phyloP scores from a whole-genome alignment of 805 yeast species.

The Schwanniomyces vanrijiae region DNA sequence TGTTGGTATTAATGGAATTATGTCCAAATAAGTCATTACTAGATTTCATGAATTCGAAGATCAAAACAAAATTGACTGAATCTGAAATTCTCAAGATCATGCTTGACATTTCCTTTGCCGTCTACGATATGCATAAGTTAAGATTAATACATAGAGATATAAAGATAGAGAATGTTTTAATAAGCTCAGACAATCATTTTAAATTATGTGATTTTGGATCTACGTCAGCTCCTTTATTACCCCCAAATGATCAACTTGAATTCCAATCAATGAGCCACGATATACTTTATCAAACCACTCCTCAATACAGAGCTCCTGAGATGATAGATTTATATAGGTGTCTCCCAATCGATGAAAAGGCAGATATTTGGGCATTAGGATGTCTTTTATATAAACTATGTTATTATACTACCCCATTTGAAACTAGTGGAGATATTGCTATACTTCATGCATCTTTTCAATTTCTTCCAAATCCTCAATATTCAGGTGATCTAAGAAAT shows the following conservation, averaged over 20 bases:
- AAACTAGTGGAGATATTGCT: conserved; percentile 81
- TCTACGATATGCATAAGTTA: conserved; percentile 80
- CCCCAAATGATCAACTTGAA: conserved; percentile 75
- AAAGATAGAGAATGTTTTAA: conserved; percentile 90
- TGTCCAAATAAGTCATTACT: conserved; percentile 85
- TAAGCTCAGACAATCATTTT: conserved; percentile 66
- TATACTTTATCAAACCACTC: conserved; percentile 87
- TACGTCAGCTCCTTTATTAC: conserved; percentile 62
- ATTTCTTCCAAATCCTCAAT: conserved; percentile 69
- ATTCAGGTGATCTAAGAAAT: conserved; percentile 69
- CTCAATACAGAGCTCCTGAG: conserved; percentile 94
- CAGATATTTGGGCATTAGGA: conserved; percentile 97
- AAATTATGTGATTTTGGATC: conserved; percentile 95
- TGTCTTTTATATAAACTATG: conserved; percentile 86
- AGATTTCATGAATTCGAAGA: conserved; percentile 86
- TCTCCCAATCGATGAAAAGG: conserved; percentile 83
- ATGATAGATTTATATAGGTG: conserved; percentile 89
- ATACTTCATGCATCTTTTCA: conserved; percentile 80
- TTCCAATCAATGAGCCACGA: conserved; percentile 80
- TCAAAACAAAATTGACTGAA: conserved; percentile 75
- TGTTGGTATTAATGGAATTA: conserved; percentile 86
- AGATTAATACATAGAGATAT: conserved; percentile 88
- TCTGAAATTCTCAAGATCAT: conserved; percentile 78
- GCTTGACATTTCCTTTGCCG: conserved; percentile 76
- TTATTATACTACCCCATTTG: conserved; percentile 94